These are phyloP conservation scores for Trametes gibbosa DNA, from an alignment of 768 basidiomycete species.

Conservation along the genomic window DNA sequence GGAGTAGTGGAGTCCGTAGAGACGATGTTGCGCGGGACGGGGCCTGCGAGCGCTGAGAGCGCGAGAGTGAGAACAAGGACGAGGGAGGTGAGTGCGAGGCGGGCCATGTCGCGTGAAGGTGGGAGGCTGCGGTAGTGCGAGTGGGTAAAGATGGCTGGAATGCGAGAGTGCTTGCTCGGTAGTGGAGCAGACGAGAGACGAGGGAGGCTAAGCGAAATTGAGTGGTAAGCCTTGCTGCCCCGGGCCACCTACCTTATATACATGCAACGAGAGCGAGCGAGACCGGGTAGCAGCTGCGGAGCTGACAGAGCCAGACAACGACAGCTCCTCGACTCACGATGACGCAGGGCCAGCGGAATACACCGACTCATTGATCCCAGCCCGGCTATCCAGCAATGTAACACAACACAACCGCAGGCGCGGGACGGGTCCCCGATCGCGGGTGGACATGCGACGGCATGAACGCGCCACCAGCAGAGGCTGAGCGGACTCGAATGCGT, in stretches of 20 bases:
- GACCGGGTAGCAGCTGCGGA: background rate
- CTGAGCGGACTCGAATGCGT: no score
- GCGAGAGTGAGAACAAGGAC: slow-evolving; percentile 5
- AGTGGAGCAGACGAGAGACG: background rate
- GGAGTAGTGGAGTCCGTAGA: background rate
- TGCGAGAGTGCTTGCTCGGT: background rate
- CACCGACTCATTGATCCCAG: background rate
- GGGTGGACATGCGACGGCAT: background rate
- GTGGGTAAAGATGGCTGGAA: background rate
- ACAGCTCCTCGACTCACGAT: slow-evolving; percentile 8
- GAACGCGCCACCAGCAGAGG: no score
- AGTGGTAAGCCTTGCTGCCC: background rate
- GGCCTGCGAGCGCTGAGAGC: background rate
- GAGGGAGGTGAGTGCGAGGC: background rate
- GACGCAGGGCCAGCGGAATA: background rate
- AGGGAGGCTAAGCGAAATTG: background rate
- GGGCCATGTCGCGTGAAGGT: background rate
- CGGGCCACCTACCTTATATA: background rate
- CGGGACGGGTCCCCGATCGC: no score
- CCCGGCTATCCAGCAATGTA: background rate
- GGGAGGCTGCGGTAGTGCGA: background rate
- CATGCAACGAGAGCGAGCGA: background rate
- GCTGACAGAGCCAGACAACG: background rate
- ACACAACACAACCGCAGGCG: background rate
- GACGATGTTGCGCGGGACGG: background rate